phyloP scores from a whole-genome alignment of 768 basidiomycete species.

The Coprinopsis strossmayeri region DNA sequence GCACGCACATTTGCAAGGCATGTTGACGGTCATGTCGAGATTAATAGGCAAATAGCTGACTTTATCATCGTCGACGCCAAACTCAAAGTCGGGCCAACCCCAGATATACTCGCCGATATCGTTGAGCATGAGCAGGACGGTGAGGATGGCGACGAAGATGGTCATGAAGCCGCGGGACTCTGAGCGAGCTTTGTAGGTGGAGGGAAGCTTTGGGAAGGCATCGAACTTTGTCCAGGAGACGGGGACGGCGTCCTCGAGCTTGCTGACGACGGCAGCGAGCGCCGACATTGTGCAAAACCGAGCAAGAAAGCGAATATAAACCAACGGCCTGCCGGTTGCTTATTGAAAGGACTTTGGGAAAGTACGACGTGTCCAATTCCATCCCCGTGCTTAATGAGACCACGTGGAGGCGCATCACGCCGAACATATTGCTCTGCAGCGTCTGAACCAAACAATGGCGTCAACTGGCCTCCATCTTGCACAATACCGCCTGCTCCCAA shows the following conservation, averaged over 20 bases:
- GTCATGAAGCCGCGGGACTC: constrained; percentile 80
- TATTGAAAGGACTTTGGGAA: not conserved
- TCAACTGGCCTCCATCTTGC: constrained; percentile 1
- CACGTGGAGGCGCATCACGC: too few relatives aligned
- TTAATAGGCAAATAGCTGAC: constrained; percentile 73
- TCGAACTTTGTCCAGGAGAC: constrained; percentile 69
- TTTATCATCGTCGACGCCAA: constrained; percentile 70
- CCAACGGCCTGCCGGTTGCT: not conserved
- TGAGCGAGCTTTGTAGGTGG: constrained; percentile 74
- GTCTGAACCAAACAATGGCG: constrained; percentile 7
- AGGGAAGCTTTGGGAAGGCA: constrained; percentile 81
- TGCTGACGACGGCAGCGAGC: constrained; percentile 39
- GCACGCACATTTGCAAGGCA: constrained; percentile 85
- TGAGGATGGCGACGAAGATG: constrained; percentile 57
- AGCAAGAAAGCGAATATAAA: not conserved
- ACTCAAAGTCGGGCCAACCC: constrained; percentile 89
- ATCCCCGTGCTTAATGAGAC: too few relatives aligned
- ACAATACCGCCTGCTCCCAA: too few relatives aligned
- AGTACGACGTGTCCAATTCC: not conserved
- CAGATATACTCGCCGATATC: constrained; percentile 89
- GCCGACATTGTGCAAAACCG: not conserved
- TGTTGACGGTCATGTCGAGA: constrained; percentile 87
- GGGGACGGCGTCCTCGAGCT: constrained; percentile 60
- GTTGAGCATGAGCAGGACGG: constrained; percentile 74
- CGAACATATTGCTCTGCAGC: too few relatives aligned